Evolutionary conservation across 495 filamentous ascomycete species (phyloP).

Genomic region (Aspergillus saccharolyticus): DNA sequence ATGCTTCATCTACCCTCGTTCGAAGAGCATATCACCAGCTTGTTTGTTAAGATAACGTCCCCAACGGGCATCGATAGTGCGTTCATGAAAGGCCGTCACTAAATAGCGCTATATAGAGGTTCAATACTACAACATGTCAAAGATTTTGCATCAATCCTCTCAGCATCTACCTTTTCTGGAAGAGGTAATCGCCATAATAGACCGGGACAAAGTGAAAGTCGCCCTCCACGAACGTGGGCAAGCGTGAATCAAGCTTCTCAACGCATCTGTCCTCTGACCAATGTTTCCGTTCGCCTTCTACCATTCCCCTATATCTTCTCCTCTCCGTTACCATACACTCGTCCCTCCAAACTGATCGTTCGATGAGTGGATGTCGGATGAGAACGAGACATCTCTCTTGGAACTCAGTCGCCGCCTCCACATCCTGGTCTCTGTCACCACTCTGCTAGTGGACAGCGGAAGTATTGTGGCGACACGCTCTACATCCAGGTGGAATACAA

Average conservation of each 20-base stretch:
- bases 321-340: background rate
- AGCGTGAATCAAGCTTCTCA: background rate
- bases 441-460: background rate
- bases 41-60: no score
- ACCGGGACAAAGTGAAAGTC: background rate
- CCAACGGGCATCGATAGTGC: no score
- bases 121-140: no score
- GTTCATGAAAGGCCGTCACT: no score
- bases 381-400: background rate
- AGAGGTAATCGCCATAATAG: background rate
- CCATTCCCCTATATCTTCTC: background rate
- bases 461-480: background rate
- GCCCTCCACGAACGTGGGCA: background rate
- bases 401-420: background rate
- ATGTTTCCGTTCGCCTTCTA: background rate
- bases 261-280: background rate
- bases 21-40: no score
- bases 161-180: background rate
- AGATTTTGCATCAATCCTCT: no score
- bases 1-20: no score
- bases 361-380: background rate
- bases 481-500: background rate
- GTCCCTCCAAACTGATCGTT: background rate
- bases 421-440: background rate
- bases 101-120: no score